Evolutionary conservation across 176 grass and related monocot species (phyloP).

Genomic region (Pharus latifolius): DNA sequence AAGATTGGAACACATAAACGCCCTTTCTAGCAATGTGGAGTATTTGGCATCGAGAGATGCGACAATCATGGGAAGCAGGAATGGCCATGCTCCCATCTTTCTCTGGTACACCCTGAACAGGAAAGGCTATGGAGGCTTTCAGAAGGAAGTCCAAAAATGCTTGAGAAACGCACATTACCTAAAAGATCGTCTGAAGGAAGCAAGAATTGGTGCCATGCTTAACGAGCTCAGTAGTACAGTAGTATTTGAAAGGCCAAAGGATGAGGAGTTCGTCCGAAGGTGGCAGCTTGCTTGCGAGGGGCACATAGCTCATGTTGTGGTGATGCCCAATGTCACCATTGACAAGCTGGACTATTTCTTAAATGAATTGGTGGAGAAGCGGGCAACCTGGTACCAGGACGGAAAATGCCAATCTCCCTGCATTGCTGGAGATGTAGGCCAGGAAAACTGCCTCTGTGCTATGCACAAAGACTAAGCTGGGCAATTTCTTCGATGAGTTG

Average conservation of each 20-base stretch:
- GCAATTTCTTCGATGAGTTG: constrained; percentile 56
- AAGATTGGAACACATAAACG: constrained; percentile 64
- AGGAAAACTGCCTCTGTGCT: constrained; percentile 46
- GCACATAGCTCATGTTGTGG: constrained; percentile 69
- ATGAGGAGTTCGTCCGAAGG: constrained; percentile 62
- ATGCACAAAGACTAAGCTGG: constrained; percentile 35
- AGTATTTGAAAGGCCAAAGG: constrained; percentile 74
- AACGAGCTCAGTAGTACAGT: constrained; percentile 76
- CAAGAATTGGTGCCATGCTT: constrained; percentile 59
- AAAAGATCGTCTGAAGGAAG: constrained; percentile 39
- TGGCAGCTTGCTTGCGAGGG: constrained; percentile 85
- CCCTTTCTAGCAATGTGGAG: constrained; percentile 65
- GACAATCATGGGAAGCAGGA: constrained; percentile 64
- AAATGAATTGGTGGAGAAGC: constrained; percentile 40
- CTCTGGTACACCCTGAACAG: constrained; percentile 67
- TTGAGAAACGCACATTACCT: constrained; percentile 57
- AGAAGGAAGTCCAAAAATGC: constrained; percentile 62
- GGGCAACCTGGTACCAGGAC: constrained; percentile 44
- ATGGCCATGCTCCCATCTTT: constrained; percentile 60
- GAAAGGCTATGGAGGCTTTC: constrained; percentile 53
- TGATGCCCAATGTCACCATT: constrained; percentile 77
- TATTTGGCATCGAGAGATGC: constrained; percentile 62
- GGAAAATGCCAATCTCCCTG: constrained; percentile 33
- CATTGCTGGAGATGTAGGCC: constrained; percentile 42
- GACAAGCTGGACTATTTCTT: constrained; percentile 73